A percentile compares a stretch with the other conserved stretches of the same genome.
phyloP scores from a whole-genome alignment of 2,329 filamentous ascomycete species.

The Cercospora sp. region DNA sequence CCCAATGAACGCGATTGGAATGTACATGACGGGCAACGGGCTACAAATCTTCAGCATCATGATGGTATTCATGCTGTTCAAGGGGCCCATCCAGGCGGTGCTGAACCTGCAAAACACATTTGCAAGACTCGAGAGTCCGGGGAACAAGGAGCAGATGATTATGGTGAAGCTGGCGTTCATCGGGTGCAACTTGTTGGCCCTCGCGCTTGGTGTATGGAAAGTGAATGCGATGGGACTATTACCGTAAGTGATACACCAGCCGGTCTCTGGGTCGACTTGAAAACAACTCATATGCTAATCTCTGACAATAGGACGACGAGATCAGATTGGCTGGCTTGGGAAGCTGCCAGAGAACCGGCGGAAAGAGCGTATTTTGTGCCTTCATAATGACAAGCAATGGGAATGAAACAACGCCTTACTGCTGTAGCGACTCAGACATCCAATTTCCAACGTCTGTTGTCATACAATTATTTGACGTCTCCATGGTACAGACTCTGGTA shows the following conservation, averaged over 20 bases:
- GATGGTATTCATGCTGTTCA: conserved; percentile 99
- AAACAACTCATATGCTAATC: conserved; percentile 27
- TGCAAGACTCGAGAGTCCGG: conserved; percentile 81
- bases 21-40: conserved; percentile 99
- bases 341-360: conserved; percentile 68
- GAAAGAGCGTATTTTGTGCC: conserved; percentile 57
- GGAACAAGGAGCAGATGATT: conserved; percentile 70
- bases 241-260: conserved; percentile 62
- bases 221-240: conserved; percentile 94
- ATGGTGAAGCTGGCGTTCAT: conserved; percentile 87
- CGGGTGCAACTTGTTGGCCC: conserved; percentile 77
- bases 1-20: conserved; percentile 98
- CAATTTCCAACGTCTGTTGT: not conserved
- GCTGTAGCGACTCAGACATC: not conserved
- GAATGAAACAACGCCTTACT: not conserved
- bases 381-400: conserved; percentile 20
- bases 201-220: conserved; percentile 92
- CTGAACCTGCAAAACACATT: conserved; percentile 85
- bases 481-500: not conserved
- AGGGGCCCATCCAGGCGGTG: conserved; percentile 86
- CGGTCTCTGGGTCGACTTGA: not conserved
- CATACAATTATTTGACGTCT: not conserved
- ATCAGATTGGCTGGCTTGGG: conserved; percentile 98
- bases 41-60: conserved; percentile 99
- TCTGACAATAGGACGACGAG: conserved; percentile 72